Conservation (phyloP, 306 rosid genomes). For the Betula pendula region DNA sequence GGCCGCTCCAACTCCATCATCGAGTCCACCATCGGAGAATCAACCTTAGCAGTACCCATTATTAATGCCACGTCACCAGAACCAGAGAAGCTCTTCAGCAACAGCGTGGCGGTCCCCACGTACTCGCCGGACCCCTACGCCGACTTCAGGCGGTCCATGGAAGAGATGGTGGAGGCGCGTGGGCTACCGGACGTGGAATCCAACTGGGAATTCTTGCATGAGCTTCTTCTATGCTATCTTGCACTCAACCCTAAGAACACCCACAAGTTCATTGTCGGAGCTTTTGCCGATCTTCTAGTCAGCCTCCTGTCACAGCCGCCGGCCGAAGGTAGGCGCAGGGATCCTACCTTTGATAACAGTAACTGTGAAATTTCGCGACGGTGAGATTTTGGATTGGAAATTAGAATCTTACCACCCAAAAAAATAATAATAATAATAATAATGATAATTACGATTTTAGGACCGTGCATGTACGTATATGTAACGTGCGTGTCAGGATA, state of each 20-base stretch:
- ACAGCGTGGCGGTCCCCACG: slow-evolving; percentile 69
- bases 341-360: slow-evolving; percentile 10
- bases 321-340: neutral
- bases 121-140: slow-evolving; percentile 81
- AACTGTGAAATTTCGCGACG: slow-evolving; percentile 28
- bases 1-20: slow-evolving; percentile 86
- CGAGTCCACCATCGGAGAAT: slow-evolving; percentile 35
- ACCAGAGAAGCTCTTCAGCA: slow-evolving; percentile 33
- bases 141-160: slow-evolving; percentile 90
- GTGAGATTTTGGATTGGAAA: neutral
- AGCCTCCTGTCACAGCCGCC: slow-evolving; percentile 45
- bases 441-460: neutral
- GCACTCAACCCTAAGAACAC: slow-evolving; percentile 75
- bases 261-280: slow-evolving; percentile 75
- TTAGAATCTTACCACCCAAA: neutral
- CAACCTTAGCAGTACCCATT: neutral
- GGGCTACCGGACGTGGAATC: slow-evolving; percentile 47
- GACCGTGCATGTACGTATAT: neutral
- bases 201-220: slow-evolving; percentile 75
- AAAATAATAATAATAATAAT: neutral
- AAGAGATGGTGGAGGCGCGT: slow-evolving; percentile 95
- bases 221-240: slow-evolving; percentile 79
- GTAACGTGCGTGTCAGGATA: slow-evolving; percentile 31
- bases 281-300: slow-evolving; percentile 78
- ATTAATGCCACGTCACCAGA: neutral